Base-by-base conservation (phyloP, 2,329 filamentous ascomycete genomes). In the Aureobasidium sp. region DNA sequence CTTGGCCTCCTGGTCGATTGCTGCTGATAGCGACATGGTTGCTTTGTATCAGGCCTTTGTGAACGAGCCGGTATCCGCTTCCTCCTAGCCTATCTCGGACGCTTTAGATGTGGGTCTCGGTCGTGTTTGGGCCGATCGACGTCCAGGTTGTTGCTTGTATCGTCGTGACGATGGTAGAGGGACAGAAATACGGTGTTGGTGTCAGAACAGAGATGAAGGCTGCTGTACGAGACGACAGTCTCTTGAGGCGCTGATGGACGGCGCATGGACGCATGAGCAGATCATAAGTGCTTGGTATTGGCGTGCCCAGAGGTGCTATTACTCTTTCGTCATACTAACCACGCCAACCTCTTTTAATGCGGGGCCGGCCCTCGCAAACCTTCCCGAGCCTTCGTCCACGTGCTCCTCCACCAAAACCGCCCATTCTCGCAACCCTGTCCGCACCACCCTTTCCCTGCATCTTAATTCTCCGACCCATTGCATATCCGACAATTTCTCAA, bases 1-100 rank as follows among this genome's bases (percentile, higher is more conserved):
- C 44, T 61, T 61, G 36, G 60, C 60, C 34, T 61, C 60, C 25
- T 45, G 39, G 34, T 61, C 60, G 44, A 61, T 53, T 25, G 60
- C 60, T 36, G 39, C 42, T 42, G 60, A 54, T 32, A 61, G 60
- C 60, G 60, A 61, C 60, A 61, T 61, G 42, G 34, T 57, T 2
- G n/a, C 48, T 51, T 41, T 44, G 21, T 29, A 41, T 41, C 25
- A 21, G 14, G 30, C 6, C 13, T 36, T 25, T 27, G 53, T 34
- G 39, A 27, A 48, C 48, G 54, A 48, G 32, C 39, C 37, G 58
- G 25, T 4, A 42, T 6, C 45, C 10, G 47, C 27, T 44, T 41
- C 5, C 45, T 11, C 49, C 44, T 47, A 54, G 60, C 49, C 44
- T 61, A 54, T 54, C 60, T 45, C 34, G 45, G 59, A 37, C 32